A percentile compares a stretch with the other conserved stretches of the same genome.
These are phyloP conservation scores for Pezizomycotina sp. DNA, from an alignment of 2,329 filamentous ascomycete species.

Conservation along the genomic window DNA sequence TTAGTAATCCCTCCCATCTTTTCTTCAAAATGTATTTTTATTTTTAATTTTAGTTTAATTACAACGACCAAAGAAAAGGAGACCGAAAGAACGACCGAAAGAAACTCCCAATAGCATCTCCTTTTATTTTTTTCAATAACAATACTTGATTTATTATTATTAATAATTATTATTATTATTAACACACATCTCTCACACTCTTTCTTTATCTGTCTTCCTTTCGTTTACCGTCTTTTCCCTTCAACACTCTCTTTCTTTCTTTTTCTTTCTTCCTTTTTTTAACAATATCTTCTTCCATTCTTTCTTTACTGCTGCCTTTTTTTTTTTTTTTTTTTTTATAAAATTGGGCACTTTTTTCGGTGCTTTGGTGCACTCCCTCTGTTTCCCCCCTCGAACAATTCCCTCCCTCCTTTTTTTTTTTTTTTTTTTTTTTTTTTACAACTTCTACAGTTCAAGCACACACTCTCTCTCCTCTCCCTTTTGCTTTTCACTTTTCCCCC, in stretches of 20 bases:
- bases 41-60: too few relatives aligned
- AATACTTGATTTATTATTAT: too few relatives aligned
- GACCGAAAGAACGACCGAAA: neutral
- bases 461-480: neutral
- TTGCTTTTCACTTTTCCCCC: too few relatives aligned
- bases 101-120: too few relatives aligned
- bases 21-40: too few relatives aligned
- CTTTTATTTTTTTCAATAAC: too few relatives aligned
- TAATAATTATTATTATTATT: neutral
- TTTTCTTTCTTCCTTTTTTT: neutral
- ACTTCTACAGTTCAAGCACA: conserved; percentile 1
- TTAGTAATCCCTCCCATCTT: too few relatives aligned
- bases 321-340: conserved; percentile 4
- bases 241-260: neutral
- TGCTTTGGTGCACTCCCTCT: neutral
- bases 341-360: conserved; percentile 3
- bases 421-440: conserved; percentile 2
- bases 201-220: neutral
- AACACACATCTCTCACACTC: neutral
- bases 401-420: conserved; percentile 2
- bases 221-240: neutral
- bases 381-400: too few relatives aligned
- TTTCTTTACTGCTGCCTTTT: conserved; percentile 5
- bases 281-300: conserved; percentile 1
- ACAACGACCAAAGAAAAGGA: neutral